Conservation (phyloP, 306 rosid genomes). For the barrel medic (Medicago truncatula) region MtrunA17r5.0-ANR NC_053043.1:35698001-35698500, state of each 20-base stretch:
- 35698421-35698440: not conserved
- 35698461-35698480: too few relatives aligned
- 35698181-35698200: not conserved
- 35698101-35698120: not conserved
- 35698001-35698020: not conserved
- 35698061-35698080: not conserved
- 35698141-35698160: not conserved
- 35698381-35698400: too few relatives aligned
- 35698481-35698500: not conserved
- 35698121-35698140: not conserved
- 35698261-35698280: not conserved
- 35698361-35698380: not conserved
- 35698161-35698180: not conserved
- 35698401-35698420: not conserved
- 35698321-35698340: not conserved
- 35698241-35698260: not conserved
- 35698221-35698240: conserved; percentile 5
- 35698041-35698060: not conserved
- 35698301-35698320: not conserved
- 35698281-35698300: conserved; percentile 16
- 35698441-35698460: not conserved
- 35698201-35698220: not conserved
- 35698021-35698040: not conserved
- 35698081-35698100: not conserved
- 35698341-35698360: conserved; percentile 1